A percentile compares a stretch with the other conserved stretches of the same genome.
Conservation (phyloP, 345 rosid species). For the Adansonia digitata region DNA sequence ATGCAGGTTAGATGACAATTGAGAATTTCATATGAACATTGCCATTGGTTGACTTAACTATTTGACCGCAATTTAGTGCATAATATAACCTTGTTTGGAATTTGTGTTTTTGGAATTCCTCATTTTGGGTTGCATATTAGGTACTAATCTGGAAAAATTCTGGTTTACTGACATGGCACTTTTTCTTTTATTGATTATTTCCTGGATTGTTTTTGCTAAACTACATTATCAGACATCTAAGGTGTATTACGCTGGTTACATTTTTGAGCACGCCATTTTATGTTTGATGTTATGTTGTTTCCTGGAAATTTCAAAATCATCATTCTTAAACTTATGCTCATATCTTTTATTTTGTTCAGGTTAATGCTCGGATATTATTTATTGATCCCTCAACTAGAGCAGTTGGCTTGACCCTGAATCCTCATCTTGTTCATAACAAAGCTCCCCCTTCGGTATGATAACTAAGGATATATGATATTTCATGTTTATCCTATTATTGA, state of each 20-base stretch:
- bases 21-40: neutral
- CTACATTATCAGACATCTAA: neutral
- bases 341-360: conserved; percentile 40
- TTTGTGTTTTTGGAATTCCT: neutral
- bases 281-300: neutral
- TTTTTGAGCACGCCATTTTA: neutral
- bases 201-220: neutral
- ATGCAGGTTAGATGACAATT: neutral
- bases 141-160: neutral
- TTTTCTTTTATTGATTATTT: neutral
- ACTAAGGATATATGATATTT: neutral
- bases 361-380: conserved; percentile 84
- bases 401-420: conserved; percentile 88
- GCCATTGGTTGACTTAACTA: neutral
- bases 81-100: neutral
- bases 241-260: neutral
- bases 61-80: neutral
- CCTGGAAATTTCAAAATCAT: neutral
- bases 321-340: neutral
- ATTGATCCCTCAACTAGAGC: conserved; percentile 93
- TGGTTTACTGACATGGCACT: neutral
- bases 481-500: neutral
- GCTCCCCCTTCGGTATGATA: conserved; percentile 73
- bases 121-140: neutral
- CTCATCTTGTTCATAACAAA: conserved; percentile 65